Evolutionary conservation across 192 early-diverging fungal species (phyloP).

Genomic region (Allomyces macrogynus): DNA sequence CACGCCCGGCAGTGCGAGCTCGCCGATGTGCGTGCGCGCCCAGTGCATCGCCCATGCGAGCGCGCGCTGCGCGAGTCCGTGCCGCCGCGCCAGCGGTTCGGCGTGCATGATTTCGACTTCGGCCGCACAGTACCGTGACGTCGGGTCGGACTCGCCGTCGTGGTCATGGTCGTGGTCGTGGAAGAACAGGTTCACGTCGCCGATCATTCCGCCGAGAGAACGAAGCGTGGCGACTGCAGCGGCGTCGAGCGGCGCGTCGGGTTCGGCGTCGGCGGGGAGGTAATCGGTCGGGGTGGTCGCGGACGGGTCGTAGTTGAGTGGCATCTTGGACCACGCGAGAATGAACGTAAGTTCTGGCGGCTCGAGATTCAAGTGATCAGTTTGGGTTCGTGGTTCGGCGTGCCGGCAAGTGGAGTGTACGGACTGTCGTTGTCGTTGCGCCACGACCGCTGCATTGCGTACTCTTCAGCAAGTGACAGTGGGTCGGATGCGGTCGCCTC

Average conservation of each 20-base stretch:
- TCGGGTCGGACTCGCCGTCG: constrained; percentile 1
- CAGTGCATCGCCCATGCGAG: neutral
- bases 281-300: neutral
- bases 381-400: too few species aligned
- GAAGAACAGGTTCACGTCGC: constrained; percentile 87
- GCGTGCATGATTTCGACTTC: constrained; percentile 96
- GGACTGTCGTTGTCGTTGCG: constrained; percentile 55
- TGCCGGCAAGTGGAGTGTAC: neutral
- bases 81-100: constrained; percentile 7
- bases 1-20: neutral
- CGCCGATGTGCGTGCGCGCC: neutral
- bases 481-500: constrained; percentile 95
- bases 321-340: constrained; percentile 7
- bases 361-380: too few species aligned
- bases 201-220: constrained; percentile 48
- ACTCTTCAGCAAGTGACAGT: constrained; percentile 81
- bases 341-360: constrained; percentile 14
- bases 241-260: constrained; percentile 5
- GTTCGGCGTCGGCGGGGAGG: neutral
- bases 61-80: neutral
- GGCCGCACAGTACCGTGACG: constrained; percentile 10
- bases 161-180: constrained; percentile 53
- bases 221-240: neutral
- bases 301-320: neutral
- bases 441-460: constrained; percentile 86